Base-by-base conservation (phyloP, 768 basidiomycete species). In the Tulasnella calospora region DNA sequence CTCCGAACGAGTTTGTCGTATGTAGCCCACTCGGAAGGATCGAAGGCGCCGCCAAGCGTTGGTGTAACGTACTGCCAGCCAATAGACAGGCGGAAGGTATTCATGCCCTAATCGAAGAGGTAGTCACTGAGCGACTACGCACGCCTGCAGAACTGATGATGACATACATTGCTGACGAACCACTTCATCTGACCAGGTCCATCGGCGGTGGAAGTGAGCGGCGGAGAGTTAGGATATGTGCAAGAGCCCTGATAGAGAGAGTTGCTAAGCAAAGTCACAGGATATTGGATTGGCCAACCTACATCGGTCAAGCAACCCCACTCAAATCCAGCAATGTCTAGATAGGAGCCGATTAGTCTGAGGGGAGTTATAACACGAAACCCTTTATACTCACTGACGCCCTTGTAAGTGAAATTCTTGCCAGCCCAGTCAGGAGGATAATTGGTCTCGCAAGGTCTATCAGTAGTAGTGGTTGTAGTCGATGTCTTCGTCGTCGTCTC, bases 181-280 rank as follows among this genome's bases (percentile, higher is more conserved):
- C 91, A 90, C 67, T 85, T 81, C 88, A 91, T 91, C 81, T 91
- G 90, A 30, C 88, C 87, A 8, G 82, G 83, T 51, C 87, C 88
- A 77, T 88, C 87, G 36, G 81, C 76, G 86, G 88, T 87, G 67
- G 85, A 86, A 77, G 87, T 85, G 79, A 89, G 27, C 35, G 71
- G 71, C 30, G 51, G 69, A 12, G n/a, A 47, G 30, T 33, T 47
- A 17, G 70, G 76, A 41, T n/a, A 73, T 86, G 9, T 83, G 57
- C 57, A 61, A n/a, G 57, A 61, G 7, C 57, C 57, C 57, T 61
- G 57, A 30, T 19, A 72, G 71, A 72, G 33, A 71, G 35, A 46
- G 17, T 40, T 36, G 19, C 7, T 23, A 46, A 23, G 6, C 8
- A 15, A 38, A 23, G 9, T 3, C 38, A 9, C 38, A 38, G 38